Conservation (phyloP, 1,284 basidiomycete genomes). For the Rhizoctonia solani region DNA sequence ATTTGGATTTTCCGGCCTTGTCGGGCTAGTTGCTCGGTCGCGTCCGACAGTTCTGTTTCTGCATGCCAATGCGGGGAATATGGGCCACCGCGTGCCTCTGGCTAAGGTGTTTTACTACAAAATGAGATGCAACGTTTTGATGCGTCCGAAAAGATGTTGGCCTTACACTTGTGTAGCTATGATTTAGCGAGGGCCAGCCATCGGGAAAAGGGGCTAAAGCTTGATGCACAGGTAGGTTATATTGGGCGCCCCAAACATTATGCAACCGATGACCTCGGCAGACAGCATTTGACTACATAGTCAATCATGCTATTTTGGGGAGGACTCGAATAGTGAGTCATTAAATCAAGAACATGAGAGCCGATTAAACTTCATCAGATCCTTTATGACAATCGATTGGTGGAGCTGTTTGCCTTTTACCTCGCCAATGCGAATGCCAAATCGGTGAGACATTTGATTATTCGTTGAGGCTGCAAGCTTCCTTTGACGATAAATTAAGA, state of each 20-base stretch:
- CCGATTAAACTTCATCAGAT: too few species aligned
- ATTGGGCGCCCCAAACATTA: background rate
- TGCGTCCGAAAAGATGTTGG: slow-evolving; percentile 67
- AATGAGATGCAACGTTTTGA: slow-evolving; percentile 86
- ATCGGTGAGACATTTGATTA: slow-evolving; percentile 52
- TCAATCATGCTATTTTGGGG: slow-evolving; percentile 67
- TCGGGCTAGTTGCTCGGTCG: slow-evolving; percentile 61
- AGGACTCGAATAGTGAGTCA: slow-evolving; percentile 65
- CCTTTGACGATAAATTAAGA: slow-evolving; percentile 48
- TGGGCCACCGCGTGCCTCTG: slow-evolving; percentile 86
- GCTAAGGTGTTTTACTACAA: slow-evolving; percentile 83
- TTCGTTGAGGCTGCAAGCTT: background rate
- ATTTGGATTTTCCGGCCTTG: background rate
- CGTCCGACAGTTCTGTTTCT: slow-evolving; percentile 88
- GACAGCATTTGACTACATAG: slow-evolving; percentile 81
- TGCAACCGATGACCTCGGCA: slow-evolving; percentile 65
- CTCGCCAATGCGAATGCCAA: slow-evolving; percentile 79
- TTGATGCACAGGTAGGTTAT: slow-evolving; percentile 45
- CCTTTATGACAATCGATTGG: slow-evolving; percentile 95
- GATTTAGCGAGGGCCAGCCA: slow-evolving; percentile 47
- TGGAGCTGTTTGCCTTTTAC: slow-evolving; percentile 91
- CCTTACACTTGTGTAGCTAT: background rate
- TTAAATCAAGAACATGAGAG: too few species aligned
- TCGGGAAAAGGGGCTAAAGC: slow-evolving; percentile 47
- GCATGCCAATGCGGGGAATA: slow-evolving; percentile 83